phyloP scores from a whole-genome alignment of 306 rosid species.

The Malus sylvestris region DNA sequence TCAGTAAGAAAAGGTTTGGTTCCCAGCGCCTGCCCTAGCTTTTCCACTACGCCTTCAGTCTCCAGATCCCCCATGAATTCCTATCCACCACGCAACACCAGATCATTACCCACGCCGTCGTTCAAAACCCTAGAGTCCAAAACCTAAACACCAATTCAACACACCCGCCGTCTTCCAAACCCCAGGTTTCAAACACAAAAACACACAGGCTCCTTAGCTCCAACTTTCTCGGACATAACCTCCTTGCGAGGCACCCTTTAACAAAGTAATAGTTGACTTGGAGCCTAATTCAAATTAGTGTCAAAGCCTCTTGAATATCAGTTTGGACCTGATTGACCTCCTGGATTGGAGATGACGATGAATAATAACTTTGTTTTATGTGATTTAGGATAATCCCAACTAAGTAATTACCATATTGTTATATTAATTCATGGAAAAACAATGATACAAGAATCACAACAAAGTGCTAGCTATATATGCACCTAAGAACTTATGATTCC shows the following conservation, averaged over 20 bases:
- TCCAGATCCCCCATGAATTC: rapidly evolving
- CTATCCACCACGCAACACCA: too few relatives aligned
- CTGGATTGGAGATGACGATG: background rate
- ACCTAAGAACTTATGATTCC: background rate
- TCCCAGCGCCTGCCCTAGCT: too few relatives aligned
- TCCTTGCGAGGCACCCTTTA: too few relatives aligned
- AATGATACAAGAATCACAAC: background rate
- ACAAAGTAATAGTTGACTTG: background rate
- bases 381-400: background rate
- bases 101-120: too few relatives aligned
- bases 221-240: too few relatives aligned
- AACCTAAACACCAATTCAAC: too few relatives aligned
- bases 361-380: background rate
- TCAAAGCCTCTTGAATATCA: background rate
- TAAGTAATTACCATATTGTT: background rate
- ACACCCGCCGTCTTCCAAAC: too few relatives aligned
- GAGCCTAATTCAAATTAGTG: background rate
- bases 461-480: background rate
- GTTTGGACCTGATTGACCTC: background rate
- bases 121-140: too few relatives aligned
- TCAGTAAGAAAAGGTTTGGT: too few relatives aligned
- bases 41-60: too few relatives aligned
- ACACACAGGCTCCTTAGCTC: too few relatives aligned
- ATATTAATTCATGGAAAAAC: background rate
- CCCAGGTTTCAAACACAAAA: too few relatives aligned